Base-by-base conservation (phyloP, 805 yeast genomes). In the Suhomyces prunicola region DNA sequence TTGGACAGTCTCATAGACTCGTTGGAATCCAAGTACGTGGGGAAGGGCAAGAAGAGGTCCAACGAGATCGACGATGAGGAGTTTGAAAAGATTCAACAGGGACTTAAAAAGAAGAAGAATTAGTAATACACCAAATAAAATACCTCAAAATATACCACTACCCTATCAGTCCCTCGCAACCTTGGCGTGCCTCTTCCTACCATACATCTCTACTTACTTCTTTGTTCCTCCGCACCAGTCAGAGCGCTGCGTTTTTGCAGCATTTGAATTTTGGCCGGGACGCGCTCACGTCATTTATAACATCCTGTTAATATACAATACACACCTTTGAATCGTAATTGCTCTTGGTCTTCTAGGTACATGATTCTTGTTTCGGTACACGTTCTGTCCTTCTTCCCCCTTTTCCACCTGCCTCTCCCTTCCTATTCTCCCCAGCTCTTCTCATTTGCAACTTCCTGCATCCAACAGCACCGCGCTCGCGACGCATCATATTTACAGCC, bases 21-120 rank as follows among this genome's bases (percentile, higher is more conserved):
- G 19, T 62, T 84, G 52, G 84, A 83, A 57, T 64, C 71, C 22
- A 84, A 84, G 66, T 84, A 84, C 55, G 77, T 69, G 1, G 64
- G 63, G 6, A 65, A 64, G 59, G 73, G 73, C 5, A 75, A 70
- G 57, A 70, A 72, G 58, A 61, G 69, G 58, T 55, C 57, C 51
- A 62, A 66, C 50, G 82, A 79, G 4, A 62, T 79, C 0, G 75
- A 71, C 54, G 86, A 82, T 44, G 82, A 70, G 2, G 85, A 81
- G 59, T 83, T 82, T 57, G 77, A 74, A 10, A 65, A 65, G 54
- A 70, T 79, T 23, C 84, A 79, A 58, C 60, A 62, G 54, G 69
- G 74, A 35, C 58, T 65, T 57, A 71, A 69, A 56, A 69, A 65
- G 57, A 69, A 29, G 26, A 39, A 44, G 29, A 24, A 35, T 31